These are phyloP conservation scores for Mimosa pudica DNA, from an alignment of 306 rosid species.

Conservation along the genomic window DNA sequence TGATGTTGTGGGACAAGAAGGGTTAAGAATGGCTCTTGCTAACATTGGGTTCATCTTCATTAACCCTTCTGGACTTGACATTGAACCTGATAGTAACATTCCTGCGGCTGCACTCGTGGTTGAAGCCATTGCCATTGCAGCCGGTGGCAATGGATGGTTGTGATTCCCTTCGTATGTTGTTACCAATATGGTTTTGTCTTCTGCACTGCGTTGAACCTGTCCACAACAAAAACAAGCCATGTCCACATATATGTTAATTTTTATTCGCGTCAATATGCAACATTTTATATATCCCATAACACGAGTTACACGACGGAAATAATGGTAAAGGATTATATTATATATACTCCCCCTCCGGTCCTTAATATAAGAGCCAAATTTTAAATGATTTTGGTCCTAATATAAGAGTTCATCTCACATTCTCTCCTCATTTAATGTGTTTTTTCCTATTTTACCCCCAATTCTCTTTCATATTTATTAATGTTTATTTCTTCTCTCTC, in stretches of 20 bases:
- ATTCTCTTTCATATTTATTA: too few species aligned
- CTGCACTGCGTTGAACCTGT: slow-evolving; percentile 91
- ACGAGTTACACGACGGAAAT: not conserved
- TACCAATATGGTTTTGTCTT: slow-evolving; percentile 72
- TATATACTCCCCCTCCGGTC: too few species aligned
- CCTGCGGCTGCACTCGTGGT: slow-evolving; percentile 88
- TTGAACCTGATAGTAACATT: slow-evolving; percentile 87
- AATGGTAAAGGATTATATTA: too few species aligned
- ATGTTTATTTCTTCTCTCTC: too few species aligned
- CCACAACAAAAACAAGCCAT: not conserved
- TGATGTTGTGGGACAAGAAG: slow-evolving; percentile 44
- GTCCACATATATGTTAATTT: too few species aligned
- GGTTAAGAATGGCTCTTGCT: slow-evolving; percentile 75
- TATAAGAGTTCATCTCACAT: too few species aligned
- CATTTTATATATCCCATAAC: not conserved
- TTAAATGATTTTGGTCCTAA: too few species aligned
- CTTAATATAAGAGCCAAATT: too few species aligned
- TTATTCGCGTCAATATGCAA: too few species aligned
- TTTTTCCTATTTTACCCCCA: too few species aligned
- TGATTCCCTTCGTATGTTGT: slow-evolving; percentile 95
- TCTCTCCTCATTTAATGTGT: too few species aligned
- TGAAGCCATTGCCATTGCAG: slow-evolving; percentile 98
- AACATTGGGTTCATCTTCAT: slow-evolving; percentile 75
- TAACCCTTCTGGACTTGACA: slow-evolving; percentile 71
- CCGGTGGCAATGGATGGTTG: slow-evolving; percentile 92